Evolutionary conservation across 805 yeast species (phyloP).

Genomic region (Starmerella geochares): DNA sequence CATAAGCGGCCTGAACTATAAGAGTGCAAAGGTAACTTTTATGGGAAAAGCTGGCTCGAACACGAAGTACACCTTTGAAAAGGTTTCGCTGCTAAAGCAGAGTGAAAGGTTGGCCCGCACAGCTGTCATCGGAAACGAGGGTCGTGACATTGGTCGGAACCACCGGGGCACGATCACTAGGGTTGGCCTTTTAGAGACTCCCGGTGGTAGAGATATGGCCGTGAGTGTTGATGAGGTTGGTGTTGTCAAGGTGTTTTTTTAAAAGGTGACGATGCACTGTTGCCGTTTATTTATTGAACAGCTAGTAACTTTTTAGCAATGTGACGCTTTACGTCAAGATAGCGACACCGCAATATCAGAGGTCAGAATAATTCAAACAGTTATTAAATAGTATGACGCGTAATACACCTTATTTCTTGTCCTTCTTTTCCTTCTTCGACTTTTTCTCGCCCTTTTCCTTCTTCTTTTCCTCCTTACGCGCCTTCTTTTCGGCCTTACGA

Average conservation of each 20-base stretch:
- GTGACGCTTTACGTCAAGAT: too few species aligned
- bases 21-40: conserved; percentile 28
- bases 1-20: conserved; percentile 31
- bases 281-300: neutral
- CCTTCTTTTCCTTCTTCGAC: conserved; percentile 22
- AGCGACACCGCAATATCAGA: too few species aligned
- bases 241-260: conserved; percentile 42
- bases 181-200: conserved; percentile 34
- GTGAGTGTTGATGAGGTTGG: conserved; percentile 63
- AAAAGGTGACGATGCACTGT: neutral
- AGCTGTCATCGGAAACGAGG: conserved; percentile 37
- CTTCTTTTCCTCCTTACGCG: conserved; percentile 20
- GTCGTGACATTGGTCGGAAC: conserved; percentile 36
- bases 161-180: conserved; percentile 42
- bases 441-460: conserved; percentile 24
- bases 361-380: neutral
- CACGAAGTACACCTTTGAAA: conserved; percentile 37
- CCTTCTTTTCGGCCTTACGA: conserved; percentile 23
- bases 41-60: conserved; percentile 29
- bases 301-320: too few species aligned
- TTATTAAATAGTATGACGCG: conserved; percentile 5
- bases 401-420: conserved; percentile 8
- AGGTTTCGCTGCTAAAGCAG: conserved; percentile 16
- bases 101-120: conserved; percentile 32
- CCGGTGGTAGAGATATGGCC: conserved; percentile 39